Conservation (phyloP, 345 rosid genomes). For the Lagerstroemia speciosa region DNA sequence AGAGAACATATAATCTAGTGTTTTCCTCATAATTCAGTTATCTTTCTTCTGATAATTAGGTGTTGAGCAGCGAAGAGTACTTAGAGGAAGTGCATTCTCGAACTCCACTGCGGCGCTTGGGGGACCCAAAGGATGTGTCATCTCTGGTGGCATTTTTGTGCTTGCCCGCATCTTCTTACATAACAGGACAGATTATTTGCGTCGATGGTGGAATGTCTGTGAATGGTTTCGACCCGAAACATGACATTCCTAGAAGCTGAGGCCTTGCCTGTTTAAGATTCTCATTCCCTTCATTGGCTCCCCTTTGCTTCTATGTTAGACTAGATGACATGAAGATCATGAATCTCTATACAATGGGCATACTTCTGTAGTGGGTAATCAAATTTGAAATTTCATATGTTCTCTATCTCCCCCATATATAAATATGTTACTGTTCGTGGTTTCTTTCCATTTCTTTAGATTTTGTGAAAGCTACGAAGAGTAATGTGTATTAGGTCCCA, state of each 20-base stretch:
- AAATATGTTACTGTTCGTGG: too few relatives aligned
- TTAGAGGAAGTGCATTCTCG: constrained; percentile 45
- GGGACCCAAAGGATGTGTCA: constrained; percentile 53
- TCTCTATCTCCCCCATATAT: too few relatives aligned
- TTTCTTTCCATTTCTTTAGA: too few relatives aligned
- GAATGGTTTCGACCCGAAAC: constrained; percentile 36
- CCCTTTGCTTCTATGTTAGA: too few relatives aligned
- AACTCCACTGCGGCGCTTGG: constrained; percentile 52
- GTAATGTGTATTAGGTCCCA: too few relatives aligned
- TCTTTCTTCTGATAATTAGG: constrained; percentile 14
- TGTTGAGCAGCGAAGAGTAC: constrained; percentile 31
- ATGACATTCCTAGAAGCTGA: constrained; percentile 4
- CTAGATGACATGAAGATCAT: too few relatives aligned
- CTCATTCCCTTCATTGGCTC: background rate
- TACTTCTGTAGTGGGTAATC: too few relatives aligned
- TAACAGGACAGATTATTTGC: constrained; percentile 65
- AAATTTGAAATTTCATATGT: too few relatives aligned
- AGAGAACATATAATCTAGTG: background rate
- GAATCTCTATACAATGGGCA: too few relatives aligned
- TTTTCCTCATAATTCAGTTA: background rate
- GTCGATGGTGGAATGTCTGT: constrained; percentile 61
- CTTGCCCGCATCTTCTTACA: constrained; percentile 67
- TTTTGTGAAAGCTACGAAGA: too few relatives aligned
- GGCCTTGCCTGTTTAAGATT: background rate
- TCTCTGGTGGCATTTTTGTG: constrained; percentile 72